Conservation (phyloP, 2,329 filamentous ascomycete genomes). For the Ascochyta rabiei region DNA sequence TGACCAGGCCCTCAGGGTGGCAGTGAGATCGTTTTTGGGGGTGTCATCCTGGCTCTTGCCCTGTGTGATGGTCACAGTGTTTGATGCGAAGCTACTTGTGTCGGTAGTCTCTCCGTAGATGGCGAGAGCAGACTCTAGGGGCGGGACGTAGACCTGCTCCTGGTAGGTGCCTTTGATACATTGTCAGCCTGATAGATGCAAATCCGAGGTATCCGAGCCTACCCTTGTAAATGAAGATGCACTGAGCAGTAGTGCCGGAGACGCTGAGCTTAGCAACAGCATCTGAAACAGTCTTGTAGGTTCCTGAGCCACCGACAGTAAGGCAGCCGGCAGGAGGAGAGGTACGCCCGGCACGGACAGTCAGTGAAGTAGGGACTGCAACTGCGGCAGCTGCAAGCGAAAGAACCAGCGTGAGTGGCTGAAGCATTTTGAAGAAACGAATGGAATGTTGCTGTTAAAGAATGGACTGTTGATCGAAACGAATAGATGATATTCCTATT, state of each 20-base stretch:
- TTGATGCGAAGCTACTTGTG: conserved; percentile 55
- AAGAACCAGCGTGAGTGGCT: conserved; percentile 25
- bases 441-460: background rate
- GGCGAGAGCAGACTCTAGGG: conserved; percentile 57
- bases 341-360: conserved; percentile 46
- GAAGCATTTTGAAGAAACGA: conserved; percentile 22
- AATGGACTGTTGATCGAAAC: background rate
- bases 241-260: conserved; percentile 56
- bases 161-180: conserved; percentile 57
- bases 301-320: conserved; percentile 52
- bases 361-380: conserved; percentile 29
- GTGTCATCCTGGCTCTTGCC: conserved; percentile 55
- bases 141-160: conserved; percentile 64
- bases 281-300: conserved; percentile 59
- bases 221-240: conserved; percentile 66
- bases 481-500: background rate
- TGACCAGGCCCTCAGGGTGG: conserved; percentile 56
- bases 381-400: conserved; percentile 27
- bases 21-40: conserved; percentile 60
- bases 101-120: conserved; percentile 67
- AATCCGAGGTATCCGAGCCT: background rate
- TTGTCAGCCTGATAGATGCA: background rate
- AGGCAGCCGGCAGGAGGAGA: conserved; percentile 59
- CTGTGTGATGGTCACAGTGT: conserved; percentile 63
- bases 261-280: conserved; percentile 66